These are phyloP conservation scores for Colletotrichum shisoi DNA, from an alignment of 2,329 filamentous ascomycete genomes.

Conservation along the genomic window DNA sequence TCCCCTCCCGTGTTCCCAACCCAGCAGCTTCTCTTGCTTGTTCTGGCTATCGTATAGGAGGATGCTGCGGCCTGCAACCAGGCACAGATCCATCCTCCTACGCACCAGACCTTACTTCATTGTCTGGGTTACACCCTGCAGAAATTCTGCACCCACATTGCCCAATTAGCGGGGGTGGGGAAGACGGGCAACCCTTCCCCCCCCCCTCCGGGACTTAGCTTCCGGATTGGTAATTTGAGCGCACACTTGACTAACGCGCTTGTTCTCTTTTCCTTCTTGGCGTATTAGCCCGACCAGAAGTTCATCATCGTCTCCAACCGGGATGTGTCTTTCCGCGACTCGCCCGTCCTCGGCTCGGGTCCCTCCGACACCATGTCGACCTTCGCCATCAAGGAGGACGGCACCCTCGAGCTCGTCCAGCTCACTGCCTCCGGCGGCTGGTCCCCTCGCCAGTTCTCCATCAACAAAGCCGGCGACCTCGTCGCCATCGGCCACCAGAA, in stretches of 20 bases:
- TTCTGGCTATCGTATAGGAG: no score
- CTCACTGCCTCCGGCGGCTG: constrained; percentile 38
- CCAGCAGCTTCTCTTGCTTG: no score
- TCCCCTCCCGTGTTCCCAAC: no score
- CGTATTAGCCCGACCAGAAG: constrained; percentile 29
- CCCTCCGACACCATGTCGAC: constrained; percentile 39
- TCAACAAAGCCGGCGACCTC: constrained; percentile 39
- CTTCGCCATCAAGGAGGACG: constrained; percentile 39
- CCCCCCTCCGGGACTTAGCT: constrained; percentile 1
- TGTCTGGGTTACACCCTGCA: background rate
- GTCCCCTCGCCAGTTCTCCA: constrained; percentile 39
- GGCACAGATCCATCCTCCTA: constrained; percentile 17
- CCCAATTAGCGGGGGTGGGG: background rate
- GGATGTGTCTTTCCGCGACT: constrained; percentile 38
- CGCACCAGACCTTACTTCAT: constrained; percentile 12
- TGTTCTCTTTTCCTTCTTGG: background rate
- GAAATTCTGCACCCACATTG: background rate
- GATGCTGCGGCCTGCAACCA: constrained; percentile 6
- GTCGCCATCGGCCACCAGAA: constrained; percentile 39
- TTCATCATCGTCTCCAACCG: constrained; percentile 39
- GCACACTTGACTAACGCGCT: constrained; percentile 8
- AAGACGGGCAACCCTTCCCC: no score
- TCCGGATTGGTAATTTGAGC: constrained; percentile 19
- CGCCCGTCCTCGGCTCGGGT: constrained; percentile 37
- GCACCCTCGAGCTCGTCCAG: constrained; percentile 38